Evolutionary conservation across 495 filamentous ascomycete genomes (phyloP), one percentile per base, ranked within the genome.

Genomic region (Daldinia childiae): DNA sequence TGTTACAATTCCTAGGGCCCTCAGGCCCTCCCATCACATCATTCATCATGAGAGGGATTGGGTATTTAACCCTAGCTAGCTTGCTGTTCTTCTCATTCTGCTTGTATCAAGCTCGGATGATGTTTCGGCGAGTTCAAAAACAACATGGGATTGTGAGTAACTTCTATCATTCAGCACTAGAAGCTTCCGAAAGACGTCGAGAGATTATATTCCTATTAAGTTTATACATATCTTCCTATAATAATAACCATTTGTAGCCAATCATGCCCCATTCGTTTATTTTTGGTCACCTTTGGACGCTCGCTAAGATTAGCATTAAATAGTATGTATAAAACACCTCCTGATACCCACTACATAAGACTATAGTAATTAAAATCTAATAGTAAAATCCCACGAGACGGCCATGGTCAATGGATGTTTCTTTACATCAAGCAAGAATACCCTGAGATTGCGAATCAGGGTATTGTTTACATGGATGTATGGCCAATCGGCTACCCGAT

Each of bases 401-500:
- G 66, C 4, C n/a, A 63, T 19, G 70, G 74, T n/a, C 64, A 70
- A 4, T 70, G 56, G 64, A 39, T 73, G 14, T 64, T 71, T 21
- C 43, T 51, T n/a, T 24, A 75, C 15, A 14, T 80, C 21, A 43
- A 50, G 29, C 54, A 62, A 45, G 52, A 72, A 60, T 78, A 71
- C 56, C 77, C 78, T 3, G 77, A 78, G 1, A 50, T 79, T 19
- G 61, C 64, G 2, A 58, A 56, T 4, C 14, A 71, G 26, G 74
- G 77, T 19, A 54, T 82, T 11, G 50, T 82, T 63, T 83, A 85
- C 66, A 8, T 86, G n/a, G 84, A 86, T 61, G 57, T 68, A 3
- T 87, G 83, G 83, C 84, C 84, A 8, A 73, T 83, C 9, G 63
- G 62, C 17, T 58, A 65, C 3, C 77, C 78, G 3, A 80, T 81